A percentile compares a stretch with the other conserved stretches of the same genome.
Evolutionary conservation across 495 filamentous ascomycete species (phyloP).

Genomic region (Hyaloscypha hepaticicola): DNA sequence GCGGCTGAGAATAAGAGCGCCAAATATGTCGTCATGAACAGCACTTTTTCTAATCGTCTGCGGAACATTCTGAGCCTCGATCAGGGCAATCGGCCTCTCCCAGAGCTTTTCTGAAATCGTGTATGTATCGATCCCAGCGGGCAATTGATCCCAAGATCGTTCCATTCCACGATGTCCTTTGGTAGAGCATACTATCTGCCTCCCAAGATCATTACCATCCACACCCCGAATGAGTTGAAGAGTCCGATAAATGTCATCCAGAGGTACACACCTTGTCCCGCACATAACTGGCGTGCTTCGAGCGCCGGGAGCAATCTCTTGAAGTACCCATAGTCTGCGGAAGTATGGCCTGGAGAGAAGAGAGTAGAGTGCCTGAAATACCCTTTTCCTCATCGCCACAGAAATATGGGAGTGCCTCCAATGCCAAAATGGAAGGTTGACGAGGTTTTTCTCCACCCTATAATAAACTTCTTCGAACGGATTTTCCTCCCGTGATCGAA

Average conservation of each 20-base stretch:
- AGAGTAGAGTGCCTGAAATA: background rate
- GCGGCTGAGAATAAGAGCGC: too few relatives aligned
- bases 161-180: too few relatives aligned
- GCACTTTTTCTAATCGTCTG: too few relatives aligned
- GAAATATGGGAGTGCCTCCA: background rate
- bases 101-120: too few relatives aligned
- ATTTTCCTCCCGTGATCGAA: background rate
- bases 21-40: too few relatives aligned
- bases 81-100: too few relatives aligned
- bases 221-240: background rate
- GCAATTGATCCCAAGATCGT: too few relatives aligned
- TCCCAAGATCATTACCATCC: too few relatives aligned
- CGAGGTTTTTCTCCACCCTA: background rate
- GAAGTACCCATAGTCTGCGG: background rate
- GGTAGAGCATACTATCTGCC: too few relatives aligned
- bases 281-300: background rate
- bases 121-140: too few relatives aligned
- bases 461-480: constrained; percentile 1
- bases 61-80: too few relatives aligned
- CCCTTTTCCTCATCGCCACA: background rate
- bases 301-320: background rate
- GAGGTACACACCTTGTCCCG: background rate
- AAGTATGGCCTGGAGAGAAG: constrained; percentile 2
- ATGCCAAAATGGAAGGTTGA: background rate
- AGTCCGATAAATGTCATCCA: background rate